Percentiles rank a stretch among this genome's conserved stretches.
Evolutionary conservation across 169 alveolate genomes (phyloP).

Genomic region (Plasmodium coatneyi): DNA sequence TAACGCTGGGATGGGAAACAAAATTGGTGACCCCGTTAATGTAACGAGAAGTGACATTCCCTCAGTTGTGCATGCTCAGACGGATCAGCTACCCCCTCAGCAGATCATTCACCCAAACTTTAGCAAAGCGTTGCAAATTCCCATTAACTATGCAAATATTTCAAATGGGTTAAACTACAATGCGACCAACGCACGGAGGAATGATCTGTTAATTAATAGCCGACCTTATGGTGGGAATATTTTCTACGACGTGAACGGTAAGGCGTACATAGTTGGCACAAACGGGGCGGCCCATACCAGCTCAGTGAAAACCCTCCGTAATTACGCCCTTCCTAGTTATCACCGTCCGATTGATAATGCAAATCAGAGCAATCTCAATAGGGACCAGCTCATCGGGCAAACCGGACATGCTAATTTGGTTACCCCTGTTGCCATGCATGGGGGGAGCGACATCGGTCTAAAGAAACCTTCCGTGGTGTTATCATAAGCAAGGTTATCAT

Average conservation of each 20-base stretch:
- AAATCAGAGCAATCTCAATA: not conserved
- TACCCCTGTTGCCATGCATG: not conserved
- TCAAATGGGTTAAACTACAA: not conserved
- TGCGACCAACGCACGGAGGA: not conserved
- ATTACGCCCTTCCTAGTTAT: not conserved
- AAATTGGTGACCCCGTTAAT: not conserved
- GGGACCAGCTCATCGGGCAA: not conserved
- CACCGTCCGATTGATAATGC: not conserved
- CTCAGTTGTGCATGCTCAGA: not conserved
- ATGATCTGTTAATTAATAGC: not conserved
- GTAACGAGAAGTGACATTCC: not conserved
- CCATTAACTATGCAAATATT: not conserved
- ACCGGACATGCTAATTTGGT: not conserved
- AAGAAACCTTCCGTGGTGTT: not conserved
- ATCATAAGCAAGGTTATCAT: not conserved
- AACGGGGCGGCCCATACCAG: not conserved
- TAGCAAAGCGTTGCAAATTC: not conserved
- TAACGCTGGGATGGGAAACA: not conserved
- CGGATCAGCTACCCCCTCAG: not conserved
- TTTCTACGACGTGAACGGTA: conserved; percentile 5
- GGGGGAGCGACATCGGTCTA: not conserved
- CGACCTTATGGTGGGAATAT: not conserved
- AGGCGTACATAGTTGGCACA: conserved; percentile 2
- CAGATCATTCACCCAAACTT: not conserved
- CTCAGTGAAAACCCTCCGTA: not conserved